phyloP scores from a whole-genome alignment of 306 rosid genomes.

The Mucuna pruriens region DNA sequence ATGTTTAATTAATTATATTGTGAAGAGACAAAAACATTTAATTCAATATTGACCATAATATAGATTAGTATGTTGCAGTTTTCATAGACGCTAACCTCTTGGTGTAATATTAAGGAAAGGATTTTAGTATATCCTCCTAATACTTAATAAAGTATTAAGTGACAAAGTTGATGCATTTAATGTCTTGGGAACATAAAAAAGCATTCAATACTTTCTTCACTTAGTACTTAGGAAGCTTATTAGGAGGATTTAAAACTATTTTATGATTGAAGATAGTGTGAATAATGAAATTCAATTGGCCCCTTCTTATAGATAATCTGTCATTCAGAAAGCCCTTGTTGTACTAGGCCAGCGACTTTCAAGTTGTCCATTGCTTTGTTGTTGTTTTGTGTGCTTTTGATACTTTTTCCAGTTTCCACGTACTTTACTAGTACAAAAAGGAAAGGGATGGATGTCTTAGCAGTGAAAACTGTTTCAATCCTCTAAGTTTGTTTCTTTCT shows the following conservation, averaged over 20 bases:
- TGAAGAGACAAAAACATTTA: neutral
- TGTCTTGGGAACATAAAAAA: neutral
- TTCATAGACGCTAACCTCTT: neutral
- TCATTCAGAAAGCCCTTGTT: neutral
- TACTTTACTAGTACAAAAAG: neutral
- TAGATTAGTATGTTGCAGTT: neutral
- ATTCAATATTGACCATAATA: neutral
- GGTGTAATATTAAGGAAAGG: neutral
- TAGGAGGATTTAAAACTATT: neutral
- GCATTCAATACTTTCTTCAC: neutral
- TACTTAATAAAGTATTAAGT: neutral
- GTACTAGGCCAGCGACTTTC: neutral
- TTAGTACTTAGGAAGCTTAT: neutral
- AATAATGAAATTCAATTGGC: slow-evolving; percentile 17
- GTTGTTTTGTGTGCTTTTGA: neutral
- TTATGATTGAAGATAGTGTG: neutral
- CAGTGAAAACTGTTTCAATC: slow-evolving; percentile 12
- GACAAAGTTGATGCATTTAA: slow-evolving; percentile 1
- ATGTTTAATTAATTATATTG: slow-evolving; percentile 2
- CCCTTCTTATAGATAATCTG: neutral
- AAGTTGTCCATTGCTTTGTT: neutral
- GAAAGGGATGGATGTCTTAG: neutral
- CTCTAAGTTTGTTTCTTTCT: slow-evolving; percentile 15
- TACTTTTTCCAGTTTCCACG: slow-evolving; percentile 11
- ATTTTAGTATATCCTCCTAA: neutral